These are phyloP conservation scores for Aspergillus asperescens DNA, from an alignment of 495 filamentous ascomycete genomes.

Conservation along the genomic window DNA sequence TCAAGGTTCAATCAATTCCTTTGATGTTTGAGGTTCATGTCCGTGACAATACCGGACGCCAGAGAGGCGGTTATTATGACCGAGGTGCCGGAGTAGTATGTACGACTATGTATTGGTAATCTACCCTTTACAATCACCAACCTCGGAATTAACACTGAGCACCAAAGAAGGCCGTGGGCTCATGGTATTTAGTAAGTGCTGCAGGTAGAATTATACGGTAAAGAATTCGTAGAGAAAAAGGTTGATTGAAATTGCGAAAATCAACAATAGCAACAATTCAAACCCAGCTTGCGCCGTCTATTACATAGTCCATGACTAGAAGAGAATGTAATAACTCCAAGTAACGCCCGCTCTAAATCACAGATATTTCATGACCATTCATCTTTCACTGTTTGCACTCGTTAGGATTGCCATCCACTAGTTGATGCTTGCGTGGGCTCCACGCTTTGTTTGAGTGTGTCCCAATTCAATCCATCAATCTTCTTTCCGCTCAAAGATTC, in stretches of 20 bases:
- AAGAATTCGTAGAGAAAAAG: no score
- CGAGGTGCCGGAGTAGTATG: background rate
- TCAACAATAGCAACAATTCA: background rate
- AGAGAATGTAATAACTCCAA: constrained; percentile 3
- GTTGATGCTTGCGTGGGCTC: constrained; percentile 25
- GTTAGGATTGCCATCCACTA: constrained; percentile 7
- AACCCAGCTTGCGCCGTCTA: constrained; percentile 2
- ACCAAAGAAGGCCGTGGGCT: no score
- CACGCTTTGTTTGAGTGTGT: constrained; percentile 40
- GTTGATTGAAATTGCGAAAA: background rate
- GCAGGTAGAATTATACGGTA: no score
- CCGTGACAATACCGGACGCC: constrained; percentile 18
- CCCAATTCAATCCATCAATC: constrained; percentile 51
- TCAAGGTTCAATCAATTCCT: no score
- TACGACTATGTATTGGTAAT: constrained; percentile 7
- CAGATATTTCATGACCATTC: constrained; percentile 13
- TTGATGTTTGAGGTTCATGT: constrained; percentile 5
- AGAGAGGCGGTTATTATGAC: background rate
- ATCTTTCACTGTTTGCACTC: constrained; percentile 5
- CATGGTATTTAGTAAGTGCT: no score
- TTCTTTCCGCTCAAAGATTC: constrained; percentile 44
- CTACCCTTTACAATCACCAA: background rate
- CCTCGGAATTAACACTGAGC: no score
- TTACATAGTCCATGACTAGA: constrained; percentile 1
- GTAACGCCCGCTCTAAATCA: constrained; percentile 16